These are phyloP conservation scores for Ormosia emarginata DNA, from an alignment of 306 rosid genomes.

Conservation along the genomic window DNA sequence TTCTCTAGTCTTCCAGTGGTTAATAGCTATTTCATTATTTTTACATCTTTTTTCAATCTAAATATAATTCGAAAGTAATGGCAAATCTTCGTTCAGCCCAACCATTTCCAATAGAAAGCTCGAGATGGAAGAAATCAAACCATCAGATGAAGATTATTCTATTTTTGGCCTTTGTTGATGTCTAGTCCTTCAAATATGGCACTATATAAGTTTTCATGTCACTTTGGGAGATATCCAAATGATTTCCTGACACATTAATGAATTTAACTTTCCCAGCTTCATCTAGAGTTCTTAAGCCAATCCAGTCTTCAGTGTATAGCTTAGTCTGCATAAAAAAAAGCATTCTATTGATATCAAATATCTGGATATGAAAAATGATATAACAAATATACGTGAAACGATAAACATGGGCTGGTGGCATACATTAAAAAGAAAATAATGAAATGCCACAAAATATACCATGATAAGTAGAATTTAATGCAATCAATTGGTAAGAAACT, in stretches of 20 bases:
- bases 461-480: neutral
- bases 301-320: conserved; percentile 48
- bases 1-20: too few species aligned
- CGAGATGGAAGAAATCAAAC: conserved; percentile 25
- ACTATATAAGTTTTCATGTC: conserved; percentile 34
- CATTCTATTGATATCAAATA: conserved; percentile 1
- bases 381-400: neutral
- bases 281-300: conserved; percentile 40
- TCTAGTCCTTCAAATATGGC: conserved; percentile 34
- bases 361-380: neutral
- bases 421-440: neutral
- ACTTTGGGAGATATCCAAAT: conserved; percentile 23
- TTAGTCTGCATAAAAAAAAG: conserved; percentile 35
- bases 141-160: conserved; percentile 1
- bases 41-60: neutral
- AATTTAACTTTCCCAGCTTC: conserved; percentile 55
- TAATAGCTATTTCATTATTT: neutral
- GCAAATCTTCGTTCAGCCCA: neutral
- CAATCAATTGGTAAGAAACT: neutral
- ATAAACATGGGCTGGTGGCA: neutral
- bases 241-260: conserved; percentile 37
- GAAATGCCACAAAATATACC: neutral
- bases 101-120: conserved; percentile 11
- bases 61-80: neutral
- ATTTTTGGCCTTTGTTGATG: conserved; percentile 19